Evolutionary conservation across 352 stramenopile species (phyloP), one percentile per base, ranked within the genome.

Genomic region (Phytophthora idaei): DNA sequence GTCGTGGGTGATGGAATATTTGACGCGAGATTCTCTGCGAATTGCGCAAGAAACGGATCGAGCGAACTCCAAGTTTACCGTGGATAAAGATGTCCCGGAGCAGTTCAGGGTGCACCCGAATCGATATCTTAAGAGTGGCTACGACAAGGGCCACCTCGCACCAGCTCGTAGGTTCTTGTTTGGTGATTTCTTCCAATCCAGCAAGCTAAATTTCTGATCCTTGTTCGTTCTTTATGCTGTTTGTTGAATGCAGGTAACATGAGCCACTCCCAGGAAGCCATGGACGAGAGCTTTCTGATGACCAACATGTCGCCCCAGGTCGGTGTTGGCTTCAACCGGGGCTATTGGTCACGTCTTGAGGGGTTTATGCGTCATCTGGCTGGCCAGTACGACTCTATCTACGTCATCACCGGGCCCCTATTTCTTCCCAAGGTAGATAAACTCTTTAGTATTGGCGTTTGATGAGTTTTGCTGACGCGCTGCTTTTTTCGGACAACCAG

Each of bases 211-310:
- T 36, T 10, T 32, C 21, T 47, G 6, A 54, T 45, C 34, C 8
- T 3, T 39, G 8, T 29, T 49, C 5, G 14, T n/a, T 39, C n/a
- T 25, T 14, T 41, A 39, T 54, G 25, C 17, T 54, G 49, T 10
- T 17, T 36, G n/a, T 53, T 52, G 7, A 34, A 27, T 48, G 27
- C 61, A 93, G 94, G 90, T 6, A 88, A 98, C 68, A 98, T 98
- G 83, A 71, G 70, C 6, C 70, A 75, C 5, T 90, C 85, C 12
- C 89, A 98, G 55, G 54, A 83, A 36, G 80, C 84, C 28, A 93
- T 97, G 80, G 73, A 97, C 60, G 93, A 98, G 73, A 98, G 94
- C 53, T 99, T 98, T 64, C 77, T 94, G n/a, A 95, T 99, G 76
- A 96, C 83, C 51, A 99, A 99, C 74, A 94, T 98, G 59, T 97